phyloP scores from a whole-genome alignment of 2,329 filamentous ascomycete genomes.

The Trichoderma lentiforme region DNA sequence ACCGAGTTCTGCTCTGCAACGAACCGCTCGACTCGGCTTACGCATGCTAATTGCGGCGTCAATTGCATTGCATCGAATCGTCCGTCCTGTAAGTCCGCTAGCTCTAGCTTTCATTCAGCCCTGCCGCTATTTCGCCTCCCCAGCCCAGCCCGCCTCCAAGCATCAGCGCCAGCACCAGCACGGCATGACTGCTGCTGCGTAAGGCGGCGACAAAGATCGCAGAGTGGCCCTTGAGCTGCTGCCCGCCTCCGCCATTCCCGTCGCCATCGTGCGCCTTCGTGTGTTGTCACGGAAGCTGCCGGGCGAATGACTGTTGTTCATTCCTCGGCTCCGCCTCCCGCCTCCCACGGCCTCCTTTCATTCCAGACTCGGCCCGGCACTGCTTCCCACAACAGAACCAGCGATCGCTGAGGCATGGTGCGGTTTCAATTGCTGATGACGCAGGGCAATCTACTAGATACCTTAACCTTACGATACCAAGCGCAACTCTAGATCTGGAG shows the following conservation, averaged over 20 bases:
- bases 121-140: not conserved
- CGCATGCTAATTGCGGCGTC: not conserved
- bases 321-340: slow-evolving; percentile 21
- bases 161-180: not conserved
- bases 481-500: not conserved
- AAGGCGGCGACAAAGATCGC: slow-evolving; percentile 10
- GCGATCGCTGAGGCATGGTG: slow-evolving; percentile 19
- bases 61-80: not conserved
- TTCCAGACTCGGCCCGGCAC: slow-evolving; percentile 24
- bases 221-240: slow-evolving; percentile 15
- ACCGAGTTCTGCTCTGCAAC: not conserved
- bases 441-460: slow-evolving; percentile 4
- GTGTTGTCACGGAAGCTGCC: slow-evolving; percentile 19
- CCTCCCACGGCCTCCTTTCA: slow-evolving; percentile 21
- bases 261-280: slow-evolving; percentile 5
- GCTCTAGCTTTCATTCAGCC: not conserved
- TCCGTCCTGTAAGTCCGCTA: slow-evolving; percentile 1
- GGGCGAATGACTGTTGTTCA: slow-evolving; percentile 14
- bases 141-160: not conserved
- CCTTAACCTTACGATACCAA: not conserved
- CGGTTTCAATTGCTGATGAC: slow-evolving; percentile 16
- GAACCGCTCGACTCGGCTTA: slow-evolving; percentile 9
- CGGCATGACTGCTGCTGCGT: not conserved
- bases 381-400: slow-evolving; percentile 22
- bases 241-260: slow-evolving; percentile 14